These are phyloP conservation scores for Fusarium circinatum DNA, from an alignment of 2,329 filamentous ascomycete genomes.

Conservation along the genomic window DNA sequence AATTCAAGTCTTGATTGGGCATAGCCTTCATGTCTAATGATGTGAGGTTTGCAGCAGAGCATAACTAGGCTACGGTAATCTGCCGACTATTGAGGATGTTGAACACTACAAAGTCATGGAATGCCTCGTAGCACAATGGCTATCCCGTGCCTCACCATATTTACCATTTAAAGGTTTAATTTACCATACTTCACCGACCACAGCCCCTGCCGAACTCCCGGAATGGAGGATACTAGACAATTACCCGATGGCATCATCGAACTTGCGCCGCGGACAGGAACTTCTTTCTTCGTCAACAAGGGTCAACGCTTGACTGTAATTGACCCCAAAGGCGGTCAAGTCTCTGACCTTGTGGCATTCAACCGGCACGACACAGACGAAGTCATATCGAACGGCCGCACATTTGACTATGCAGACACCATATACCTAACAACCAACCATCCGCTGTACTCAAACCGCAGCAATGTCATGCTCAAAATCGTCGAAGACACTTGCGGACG, in stretches of 20 bases:
- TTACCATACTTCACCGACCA: not conserved
- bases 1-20: not conserved
- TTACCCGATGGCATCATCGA: not conserved
- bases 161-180: rapidly evolving
- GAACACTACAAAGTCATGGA: not conserved
- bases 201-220: not conserved
- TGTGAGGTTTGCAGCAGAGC: not conserved
- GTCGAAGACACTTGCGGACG: not conserved
- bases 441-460: not conserved
- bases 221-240: not conserved
- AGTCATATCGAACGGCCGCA: not conserved
- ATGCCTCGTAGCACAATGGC: not conserved
- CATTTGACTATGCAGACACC: not conserved
- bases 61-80: not conserved
- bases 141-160: not conserved
- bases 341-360: not conserved
- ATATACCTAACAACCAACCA: not conserved
- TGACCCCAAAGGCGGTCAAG: not conserved
- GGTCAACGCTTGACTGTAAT: not conserved
- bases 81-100: rapidly evolving
- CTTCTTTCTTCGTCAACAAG: not conserved
- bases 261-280: not conserved
- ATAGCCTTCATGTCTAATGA: not conserved
- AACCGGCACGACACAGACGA: not conserved
- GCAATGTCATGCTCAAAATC: not conserved